These are phyloP conservation scores for Pichia scutulata DNA, from an alignment of 805 yeast genomes.

Conservation along the genomic window DNA sequence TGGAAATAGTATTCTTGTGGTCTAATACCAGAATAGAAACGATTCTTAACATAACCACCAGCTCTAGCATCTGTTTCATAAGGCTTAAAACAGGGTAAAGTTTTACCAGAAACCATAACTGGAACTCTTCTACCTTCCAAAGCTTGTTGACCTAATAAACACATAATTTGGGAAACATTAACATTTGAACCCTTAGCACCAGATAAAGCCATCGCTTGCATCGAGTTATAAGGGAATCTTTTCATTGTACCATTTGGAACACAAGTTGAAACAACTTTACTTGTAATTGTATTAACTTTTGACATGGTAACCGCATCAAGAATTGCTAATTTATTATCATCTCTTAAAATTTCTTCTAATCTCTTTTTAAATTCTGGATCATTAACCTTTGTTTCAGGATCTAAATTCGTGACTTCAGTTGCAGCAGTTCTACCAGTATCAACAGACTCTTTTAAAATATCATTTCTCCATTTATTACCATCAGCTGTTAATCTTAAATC, in stretches of 20 bases:
- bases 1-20: conserved; percentile 99
- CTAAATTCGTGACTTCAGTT: conserved; percentile 84
- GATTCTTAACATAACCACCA: conserved; percentile 95
- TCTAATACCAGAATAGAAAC: conserved; percentile 94
- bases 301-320: conserved; percentile 93
- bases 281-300: conserved; percentile 84
- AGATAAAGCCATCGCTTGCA: conserved; percentile 98
- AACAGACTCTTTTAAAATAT: conserved; percentile 66
- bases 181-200: conserved; percentile 99
- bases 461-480: conserved; percentile 85
- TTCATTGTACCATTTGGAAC: conserved; percentile 96
- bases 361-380: conserved; percentile 80
- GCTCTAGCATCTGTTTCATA: conserved; percentile 96
- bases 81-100: conserved; percentile 93
- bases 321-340: conserved; percentile 84
- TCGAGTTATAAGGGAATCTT: conserved; percentile 88
- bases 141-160: conserved; percentile 97
- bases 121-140: conserved; percentile 99
- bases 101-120: conserved; percentile 97
- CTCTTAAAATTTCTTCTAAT: conserved; percentile 90
- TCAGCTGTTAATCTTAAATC: conserved; percentile 86
- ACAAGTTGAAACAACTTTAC: conserved; percentile 90
- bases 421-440: conserved; percentile 92
- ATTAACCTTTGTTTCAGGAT: conserved; percentile 34
- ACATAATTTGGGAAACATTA: conserved; percentile 98